Conservation (phyloP, 1,284 basidiomycete genomes). For the Termitomyces sp. region DNA sequence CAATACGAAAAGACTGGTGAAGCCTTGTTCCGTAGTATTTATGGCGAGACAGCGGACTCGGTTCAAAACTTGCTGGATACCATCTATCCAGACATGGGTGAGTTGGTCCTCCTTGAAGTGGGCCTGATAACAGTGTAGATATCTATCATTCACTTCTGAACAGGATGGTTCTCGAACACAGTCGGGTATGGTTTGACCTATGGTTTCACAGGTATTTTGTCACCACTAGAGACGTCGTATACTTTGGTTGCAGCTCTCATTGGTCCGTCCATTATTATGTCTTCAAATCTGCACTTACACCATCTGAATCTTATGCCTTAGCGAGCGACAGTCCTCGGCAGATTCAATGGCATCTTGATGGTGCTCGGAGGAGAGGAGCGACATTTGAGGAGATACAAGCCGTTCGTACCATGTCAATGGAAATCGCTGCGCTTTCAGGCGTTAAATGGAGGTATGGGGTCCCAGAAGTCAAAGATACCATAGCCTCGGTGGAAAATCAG, state of each 20-base stretch:
- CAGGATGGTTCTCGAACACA: slow-evolving; percentile 49
- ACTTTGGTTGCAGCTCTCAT: slow-evolving; percentile 47
- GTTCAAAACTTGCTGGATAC: slow-evolving; percentile 39
- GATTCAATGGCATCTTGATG: slow-evolving; percentile 50
- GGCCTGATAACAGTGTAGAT: neutral
- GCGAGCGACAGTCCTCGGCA: slow-evolving; percentile 49
- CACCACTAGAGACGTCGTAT: slow-evolving; percentile 43
- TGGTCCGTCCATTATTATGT: neutral
- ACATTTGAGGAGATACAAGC: slow-evolving; percentile 35
- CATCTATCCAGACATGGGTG: slow-evolving; percentile 58
- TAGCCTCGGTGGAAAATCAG: neutral
- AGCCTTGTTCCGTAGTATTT: slow-evolving; percentile 40
- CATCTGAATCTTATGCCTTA: neutral
- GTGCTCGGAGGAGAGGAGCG: slow-evolving; percentile 39
- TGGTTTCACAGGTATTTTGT: slow-evolving; percentile 36
- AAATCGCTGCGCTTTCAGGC: slow-evolving; percentile 33
- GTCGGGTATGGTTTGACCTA: slow-evolving; percentile 50
- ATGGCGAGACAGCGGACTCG: slow-evolving; percentile 43
- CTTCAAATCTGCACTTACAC: neutral
- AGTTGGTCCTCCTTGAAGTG: slow-evolving; percentile 4
- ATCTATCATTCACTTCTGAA: neutral
- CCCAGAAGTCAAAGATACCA: slow-evolving; percentile 29
- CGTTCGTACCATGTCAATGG: slow-evolving; percentile 39
- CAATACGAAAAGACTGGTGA: slow-evolving; percentile 40
- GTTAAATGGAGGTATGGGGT: slow-evolving; percentile 41